Percentiles rank a stretch among this genome's conserved stretches.
These are phyloP conservation scores for Trypanosoma congolense DNA, from an alignment of 208 protist genomes.

Conservation along the genomic window DNA sequence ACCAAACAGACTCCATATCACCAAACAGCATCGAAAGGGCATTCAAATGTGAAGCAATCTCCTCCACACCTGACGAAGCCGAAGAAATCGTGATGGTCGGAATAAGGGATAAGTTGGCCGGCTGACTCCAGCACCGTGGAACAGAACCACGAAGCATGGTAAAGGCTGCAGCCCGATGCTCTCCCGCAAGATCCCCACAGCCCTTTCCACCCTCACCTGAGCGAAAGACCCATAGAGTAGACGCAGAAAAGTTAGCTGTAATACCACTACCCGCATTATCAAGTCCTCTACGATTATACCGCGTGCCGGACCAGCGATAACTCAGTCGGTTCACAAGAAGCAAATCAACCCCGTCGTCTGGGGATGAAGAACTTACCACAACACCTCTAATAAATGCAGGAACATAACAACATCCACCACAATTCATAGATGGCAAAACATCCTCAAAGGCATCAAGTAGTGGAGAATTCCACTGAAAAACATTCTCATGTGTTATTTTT, in stretches of 20 bases:
- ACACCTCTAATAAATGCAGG: slow-evolving; percentile 64
- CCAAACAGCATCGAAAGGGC: slow-evolving; percentile 31
- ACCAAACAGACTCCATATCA: slow-evolving; percentile 28
- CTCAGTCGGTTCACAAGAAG: slow-evolving; percentile 59
- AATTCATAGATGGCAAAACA: background rate
- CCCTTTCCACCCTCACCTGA: slow-evolving; percentile 4
- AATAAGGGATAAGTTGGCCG: slow-evolving; percentile 64
- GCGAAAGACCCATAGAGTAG: slow-evolving; percentile 60
- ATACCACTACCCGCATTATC: slow-evolving; percentile 61
- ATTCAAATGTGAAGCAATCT: slow-evolving; percentile 36
- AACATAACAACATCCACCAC: slow-evolving; percentile 22
- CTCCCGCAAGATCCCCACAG: background rate
- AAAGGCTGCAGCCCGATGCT: slow-evolving; percentile 41
- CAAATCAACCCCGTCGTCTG: slow-evolving; percentile 20
- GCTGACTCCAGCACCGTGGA: slow-evolving; percentile 73
- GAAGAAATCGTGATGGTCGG: slow-evolving; percentile 56
- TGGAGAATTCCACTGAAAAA: slow-evolving; percentile 38
- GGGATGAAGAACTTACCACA: slow-evolving; percentile 15
- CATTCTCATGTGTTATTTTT: background rate
- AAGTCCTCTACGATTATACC: slow-evolving; percentile 81
- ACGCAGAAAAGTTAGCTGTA: slow-evolving; percentile 68
- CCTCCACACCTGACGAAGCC: slow-evolving; percentile 5
- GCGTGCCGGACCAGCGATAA: slow-evolving; percentile 72
- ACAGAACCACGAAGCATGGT: slow-evolving; percentile 69
- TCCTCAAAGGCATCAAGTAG: slow-evolving; percentile 22